Evolutionary conservation across 1,284 basidiomycete species (phyloP).

Genomic region (Coniferiporia weirii): DNA sequence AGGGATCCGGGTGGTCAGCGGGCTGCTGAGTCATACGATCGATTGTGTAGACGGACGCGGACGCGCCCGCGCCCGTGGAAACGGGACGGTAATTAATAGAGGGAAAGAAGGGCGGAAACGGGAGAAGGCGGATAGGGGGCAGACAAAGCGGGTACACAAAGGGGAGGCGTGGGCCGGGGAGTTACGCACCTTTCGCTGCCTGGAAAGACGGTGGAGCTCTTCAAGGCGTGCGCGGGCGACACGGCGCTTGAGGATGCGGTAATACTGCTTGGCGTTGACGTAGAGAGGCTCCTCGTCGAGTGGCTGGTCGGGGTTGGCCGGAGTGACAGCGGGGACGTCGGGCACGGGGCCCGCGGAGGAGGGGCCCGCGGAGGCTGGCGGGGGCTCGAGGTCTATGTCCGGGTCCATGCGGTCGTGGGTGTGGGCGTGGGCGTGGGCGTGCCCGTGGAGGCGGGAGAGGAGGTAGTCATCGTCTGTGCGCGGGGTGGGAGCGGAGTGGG

Average conservation of each 20-base stretch:
- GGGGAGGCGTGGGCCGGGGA: background rate
- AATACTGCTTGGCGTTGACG: conserved; percentile 97
- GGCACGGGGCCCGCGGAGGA: background rate
- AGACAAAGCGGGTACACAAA: background rate
- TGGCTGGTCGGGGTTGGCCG: conserved; percentile 24
- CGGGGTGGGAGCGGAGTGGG: background rate
- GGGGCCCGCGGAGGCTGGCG: conserved; percentile 4
- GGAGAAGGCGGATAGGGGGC: conserved; percentile 11
- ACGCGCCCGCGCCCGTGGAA: too few species aligned
- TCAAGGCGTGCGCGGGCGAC: conserved; percentile 84
- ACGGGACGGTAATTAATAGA: too few species aligned
- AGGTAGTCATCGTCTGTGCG: conserved; percentile 9
- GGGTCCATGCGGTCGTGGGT: conserved; percentile 3
- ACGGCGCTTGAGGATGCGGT: conserved; percentile 90
- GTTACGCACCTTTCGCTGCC: conserved; percentile 86
- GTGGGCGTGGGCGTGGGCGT: background rate
- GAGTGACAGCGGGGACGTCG: background rate
- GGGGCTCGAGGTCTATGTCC: background rate
- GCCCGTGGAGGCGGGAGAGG: background rate
- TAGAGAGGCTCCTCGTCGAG: conserved; percentile 93
- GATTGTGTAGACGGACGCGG: background rate
- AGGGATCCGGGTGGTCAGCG: background rate
- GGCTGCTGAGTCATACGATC: background rate
- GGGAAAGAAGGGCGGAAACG: background rate
- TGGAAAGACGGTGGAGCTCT: conserved; percentile 86